A percentile compares a stretch with the other conserved stretches of the same genome.
Conservation (phyloP, 495 filamentous ascomycete genomes). For the Xylaria grammica region DNA sequence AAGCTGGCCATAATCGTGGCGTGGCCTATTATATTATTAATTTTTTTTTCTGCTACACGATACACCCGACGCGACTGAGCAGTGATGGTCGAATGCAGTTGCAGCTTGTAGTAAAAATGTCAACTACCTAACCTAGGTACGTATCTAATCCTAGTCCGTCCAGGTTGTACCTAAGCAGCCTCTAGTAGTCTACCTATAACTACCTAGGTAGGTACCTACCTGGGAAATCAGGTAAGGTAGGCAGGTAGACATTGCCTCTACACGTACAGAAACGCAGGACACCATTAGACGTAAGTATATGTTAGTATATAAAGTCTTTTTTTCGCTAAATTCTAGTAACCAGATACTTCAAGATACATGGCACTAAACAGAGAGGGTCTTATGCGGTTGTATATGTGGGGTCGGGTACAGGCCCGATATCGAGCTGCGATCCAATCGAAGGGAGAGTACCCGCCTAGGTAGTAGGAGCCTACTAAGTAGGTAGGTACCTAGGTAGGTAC, state of each 20-base stretch:
- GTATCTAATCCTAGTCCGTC: neutral
- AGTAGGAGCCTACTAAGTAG: neutral
- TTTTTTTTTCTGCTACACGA: neutral
- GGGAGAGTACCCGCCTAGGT: neutral
- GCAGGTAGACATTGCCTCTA: too few relatives aligned
- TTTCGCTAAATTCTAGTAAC: neutral
- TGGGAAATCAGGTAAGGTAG: too few relatives aligned
- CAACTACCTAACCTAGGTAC: too few relatives aligned
- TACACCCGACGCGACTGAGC: constrained; percentile 14
- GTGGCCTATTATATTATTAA: neutral
- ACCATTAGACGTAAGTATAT: too few relatives aligned
- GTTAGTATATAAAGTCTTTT: too few relatives aligned
- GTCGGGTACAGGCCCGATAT: neutral
- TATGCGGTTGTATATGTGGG: neutral
- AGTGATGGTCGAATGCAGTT: neutral
- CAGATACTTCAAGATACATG: neutral
- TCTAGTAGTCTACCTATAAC: neutral
- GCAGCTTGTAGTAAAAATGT: constrained; percentile 13
- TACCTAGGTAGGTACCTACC: neutral
- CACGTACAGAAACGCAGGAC: too few relatives aligned
- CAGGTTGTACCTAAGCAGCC: neutral
- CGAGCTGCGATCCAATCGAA: neutral
- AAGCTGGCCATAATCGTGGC: constrained; percentile 2
- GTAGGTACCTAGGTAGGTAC: neutral
- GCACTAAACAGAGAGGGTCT: neutral